Conservation (phyloP, 805 yeast species). For the Suhomyces sp. region DNA sequence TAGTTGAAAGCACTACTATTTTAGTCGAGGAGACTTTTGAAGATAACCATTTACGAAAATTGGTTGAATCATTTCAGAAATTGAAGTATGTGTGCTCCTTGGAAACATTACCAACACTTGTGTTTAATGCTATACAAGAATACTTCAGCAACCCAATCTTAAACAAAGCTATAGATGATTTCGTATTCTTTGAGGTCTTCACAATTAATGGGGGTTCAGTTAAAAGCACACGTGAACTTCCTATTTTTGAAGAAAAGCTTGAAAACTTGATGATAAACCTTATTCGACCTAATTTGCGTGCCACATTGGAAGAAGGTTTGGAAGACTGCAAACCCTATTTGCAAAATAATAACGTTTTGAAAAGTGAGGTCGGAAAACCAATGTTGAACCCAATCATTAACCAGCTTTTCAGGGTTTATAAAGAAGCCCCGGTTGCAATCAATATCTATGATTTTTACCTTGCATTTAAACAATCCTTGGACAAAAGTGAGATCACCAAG, state of each 20-base stretch:
- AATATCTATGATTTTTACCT: slow-evolving; percentile 67
- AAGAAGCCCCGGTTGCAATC: slow-evolving; percentile 73
- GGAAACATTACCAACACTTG: not conserved
- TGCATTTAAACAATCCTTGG: slow-evolving; percentile 56
- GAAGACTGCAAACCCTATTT: slow-evolving; percentile 29
- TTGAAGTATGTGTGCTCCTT: not conserved
- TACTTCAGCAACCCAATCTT: slow-evolving; percentile 17
- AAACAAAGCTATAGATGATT: slow-evolving; percentile 23
- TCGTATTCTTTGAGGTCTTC: slow-evolving; percentile 33
- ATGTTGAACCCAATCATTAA: slow-evolving; percentile 47
- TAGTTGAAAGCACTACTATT: too few relatives aligned
- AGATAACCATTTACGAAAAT: not conserved
- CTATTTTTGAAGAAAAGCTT: slow-evolving; percentile 35
- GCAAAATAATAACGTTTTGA: slow-evolving; percentile 4
- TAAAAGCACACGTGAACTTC: slow-evolving; percentile 3
- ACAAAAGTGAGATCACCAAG: slow-evolving; percentile 20
- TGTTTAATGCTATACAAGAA: slow-evolving; percentile 6
- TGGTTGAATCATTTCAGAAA: not conserved
- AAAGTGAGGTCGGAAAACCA: not conserved
- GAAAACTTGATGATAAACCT: slow-evolving; percentile 39
- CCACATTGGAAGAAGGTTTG: slow-evolving; percentile 29
- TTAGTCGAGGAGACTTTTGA: too few relatives aligned
- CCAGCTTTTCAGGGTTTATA: slow-evolving; percentile 62
- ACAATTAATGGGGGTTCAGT: slow-evolving; percentile 26
- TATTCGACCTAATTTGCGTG: slow-evolving; percentile 36